Percentiles rank a stretch among this genome's conserved stretches.
phyloP scores from a whole-genome alignment of 2,329 filamentous ascomycete genomes.

The Xylariaceae sp. region DNA sequence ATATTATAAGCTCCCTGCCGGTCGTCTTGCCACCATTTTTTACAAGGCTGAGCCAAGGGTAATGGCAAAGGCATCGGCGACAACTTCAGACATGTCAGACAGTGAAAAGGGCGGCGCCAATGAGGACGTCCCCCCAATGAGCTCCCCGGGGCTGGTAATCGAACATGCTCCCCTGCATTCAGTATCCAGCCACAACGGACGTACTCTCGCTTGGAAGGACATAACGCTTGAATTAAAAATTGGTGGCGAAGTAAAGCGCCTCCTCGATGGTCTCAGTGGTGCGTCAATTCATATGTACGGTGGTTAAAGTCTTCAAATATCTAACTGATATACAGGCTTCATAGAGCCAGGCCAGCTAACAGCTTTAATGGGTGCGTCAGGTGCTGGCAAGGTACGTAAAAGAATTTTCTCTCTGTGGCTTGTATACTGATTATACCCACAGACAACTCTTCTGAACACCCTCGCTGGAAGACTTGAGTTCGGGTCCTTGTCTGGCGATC shows the following conservation, averaged over 20 bases:
- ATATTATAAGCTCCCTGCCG: conserved; percentile 24
- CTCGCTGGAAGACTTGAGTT: conserved; percentile 82
- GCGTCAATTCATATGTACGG: not conserved
- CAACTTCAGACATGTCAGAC: conserved; percentile 13
- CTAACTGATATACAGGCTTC: conserved; percentile 11
- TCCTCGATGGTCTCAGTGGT: conserved; percentile 24
- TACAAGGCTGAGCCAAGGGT: conserved; percentile 25
- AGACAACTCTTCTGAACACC: conserved; percentile 63
- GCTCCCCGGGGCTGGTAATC: not conserved
- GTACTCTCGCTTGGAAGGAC: conserved; percentile 25
- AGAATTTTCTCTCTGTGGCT: conserved; percentile 45
- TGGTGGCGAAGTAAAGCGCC: conserved; percentile 7
- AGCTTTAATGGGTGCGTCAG: conserved; percentile 27
- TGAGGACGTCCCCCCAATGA: conserved; percentile 5
- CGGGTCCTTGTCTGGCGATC: conserved; percentile 83
- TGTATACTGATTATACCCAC: conserved; percentile 56
- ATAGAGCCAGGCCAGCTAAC: conserved; percentile 25
- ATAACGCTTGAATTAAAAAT: conserved; percentile 26
- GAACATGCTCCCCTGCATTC: conserved; percentile 6
- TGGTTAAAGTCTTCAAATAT: not conserved
- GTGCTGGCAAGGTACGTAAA: conserved; percentile 25
- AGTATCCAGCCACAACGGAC: conserved; percentile 26
- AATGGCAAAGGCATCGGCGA: not conserved
- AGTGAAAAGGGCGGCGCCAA: conserved; percentile 23
- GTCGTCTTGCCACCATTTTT: conserved; percentile 33